These are phyloP conservation scores for Dendrothele bispora DNA, from an alignment of 768 basidiomycete genomes.

Conservation along the genomic window DNA sequence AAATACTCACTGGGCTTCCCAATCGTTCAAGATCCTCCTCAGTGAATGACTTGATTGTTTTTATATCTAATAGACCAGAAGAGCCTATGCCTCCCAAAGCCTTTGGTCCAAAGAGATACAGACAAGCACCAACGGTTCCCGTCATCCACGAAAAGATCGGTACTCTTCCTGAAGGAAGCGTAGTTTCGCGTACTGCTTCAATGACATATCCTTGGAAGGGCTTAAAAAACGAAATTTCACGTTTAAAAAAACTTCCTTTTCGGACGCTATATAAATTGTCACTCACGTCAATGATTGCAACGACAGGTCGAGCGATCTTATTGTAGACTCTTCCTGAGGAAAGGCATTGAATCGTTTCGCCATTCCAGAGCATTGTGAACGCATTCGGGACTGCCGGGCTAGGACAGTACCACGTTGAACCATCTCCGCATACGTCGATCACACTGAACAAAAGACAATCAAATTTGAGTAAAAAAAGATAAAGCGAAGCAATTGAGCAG, in stretches of 20 bases:
- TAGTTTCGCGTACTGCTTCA: neutral
- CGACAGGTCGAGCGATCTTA: neutral
- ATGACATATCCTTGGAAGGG: neutral
- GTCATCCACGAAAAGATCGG: constrained; percentile 6
- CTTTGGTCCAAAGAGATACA: constrained; percentile 1
- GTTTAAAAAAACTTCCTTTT: neutral
- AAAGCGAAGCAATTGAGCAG: neutral
- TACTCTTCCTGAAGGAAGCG: neutral
- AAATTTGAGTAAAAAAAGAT: neutral
- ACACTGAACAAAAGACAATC: neutral
- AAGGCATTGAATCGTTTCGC: neutral
- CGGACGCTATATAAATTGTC: too few species aligned
- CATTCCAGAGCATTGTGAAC: neutral
- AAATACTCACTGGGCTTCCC: too few species aligned
- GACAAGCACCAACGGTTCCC: neutral
- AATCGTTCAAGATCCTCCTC: too few species aligned
- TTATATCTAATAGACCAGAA: too few species aligned
- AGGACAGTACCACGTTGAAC: neutral
- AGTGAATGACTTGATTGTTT: too few species aligned
- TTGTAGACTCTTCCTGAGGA: neutral
- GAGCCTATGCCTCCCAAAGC: too few species aligned
- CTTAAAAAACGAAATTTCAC: neutral
- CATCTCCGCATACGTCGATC: neutral
- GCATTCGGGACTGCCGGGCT: neutral
- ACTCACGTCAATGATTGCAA: constrained; percentile 3